phyloP scores from a whole-genome alignment of 2,329 filamentous ascomycete species.

The Fusarium mexicanum region DNA sequence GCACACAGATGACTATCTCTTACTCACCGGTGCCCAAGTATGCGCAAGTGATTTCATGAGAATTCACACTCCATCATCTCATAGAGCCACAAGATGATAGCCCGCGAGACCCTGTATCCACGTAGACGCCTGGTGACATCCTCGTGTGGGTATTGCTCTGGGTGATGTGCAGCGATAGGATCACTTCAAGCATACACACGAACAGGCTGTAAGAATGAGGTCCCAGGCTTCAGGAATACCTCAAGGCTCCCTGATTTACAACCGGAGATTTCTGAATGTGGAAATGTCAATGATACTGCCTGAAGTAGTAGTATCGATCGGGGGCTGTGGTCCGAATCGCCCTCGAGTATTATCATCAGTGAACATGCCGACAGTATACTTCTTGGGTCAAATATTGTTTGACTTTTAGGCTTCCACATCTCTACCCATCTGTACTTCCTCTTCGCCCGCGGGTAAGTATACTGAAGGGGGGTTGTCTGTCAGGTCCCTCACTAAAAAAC shows the following conservation, averaged over 20 bases:
- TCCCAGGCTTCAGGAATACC: not conserved
- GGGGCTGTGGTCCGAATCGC: not conserved
- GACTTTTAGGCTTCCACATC: not conserved
- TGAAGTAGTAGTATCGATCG: not conserved
- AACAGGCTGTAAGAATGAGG: not conserved
- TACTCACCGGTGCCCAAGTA: not conserved
- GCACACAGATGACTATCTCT: not conserved
- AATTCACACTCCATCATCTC: not conserved
- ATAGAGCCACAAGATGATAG: accelerated
- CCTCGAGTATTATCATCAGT: not conserved
- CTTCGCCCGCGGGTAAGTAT: not conserved
- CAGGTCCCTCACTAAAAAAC: not conserved
- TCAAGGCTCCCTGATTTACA: not conserved
- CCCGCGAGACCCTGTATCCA: accelerated
- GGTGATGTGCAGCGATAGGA: not conserved
- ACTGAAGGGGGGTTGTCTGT: not conserved
- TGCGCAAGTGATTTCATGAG: no score
- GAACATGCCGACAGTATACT: not conserved
- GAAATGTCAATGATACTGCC: not conserved
- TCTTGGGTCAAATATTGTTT: not conserved
- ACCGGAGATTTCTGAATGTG: not conserved
- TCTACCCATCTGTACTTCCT: not conserved
- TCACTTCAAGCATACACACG: not conserved
- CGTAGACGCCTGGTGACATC: not conserved
- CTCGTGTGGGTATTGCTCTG: not conserved